phyloP scores from a whole-genome alignment of 768 basidiomycete species.

The Boletus pseudopeckii region DNA sequence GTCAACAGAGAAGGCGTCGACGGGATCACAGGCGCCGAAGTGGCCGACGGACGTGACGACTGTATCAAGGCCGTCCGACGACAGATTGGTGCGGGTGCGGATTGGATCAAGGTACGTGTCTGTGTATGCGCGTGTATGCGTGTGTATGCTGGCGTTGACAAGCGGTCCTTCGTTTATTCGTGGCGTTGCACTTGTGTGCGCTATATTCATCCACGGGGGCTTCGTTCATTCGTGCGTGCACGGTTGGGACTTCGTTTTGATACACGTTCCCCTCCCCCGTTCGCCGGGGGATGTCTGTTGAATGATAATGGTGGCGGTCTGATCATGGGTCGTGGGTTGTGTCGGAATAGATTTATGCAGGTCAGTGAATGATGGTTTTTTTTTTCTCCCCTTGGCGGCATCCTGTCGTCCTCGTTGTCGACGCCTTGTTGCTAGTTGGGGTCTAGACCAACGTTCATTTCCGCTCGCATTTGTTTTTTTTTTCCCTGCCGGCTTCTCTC shows the following conservation, averaged over 20 bases:
- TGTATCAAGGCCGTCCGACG: slow-evolving; percentile 54
- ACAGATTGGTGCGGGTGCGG: slow-evolving; percentile 63
- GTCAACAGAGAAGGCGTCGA: slow-evolving; percentile 51
- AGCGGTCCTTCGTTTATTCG: neutral
- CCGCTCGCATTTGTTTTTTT: slow-evolving; percentile 2
- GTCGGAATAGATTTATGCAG: slow-evolving; percentile 46
- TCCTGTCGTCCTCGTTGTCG: neutral
- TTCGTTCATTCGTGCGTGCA: neutral
- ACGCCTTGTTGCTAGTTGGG: neutral
- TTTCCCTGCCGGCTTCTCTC: neutral
- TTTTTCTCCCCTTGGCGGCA: neutral
- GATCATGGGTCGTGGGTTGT: neutral
- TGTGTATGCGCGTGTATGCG: slow-evolving; percentile 9
- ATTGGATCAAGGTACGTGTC: slow-evolving; percentile 57
- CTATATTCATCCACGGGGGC: neutral
- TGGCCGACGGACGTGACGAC: slow-evolving; percentile 54
- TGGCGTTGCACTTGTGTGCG: neutral
- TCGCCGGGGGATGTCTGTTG: neutral
- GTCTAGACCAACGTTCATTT: slow-evolving; percentile 11
- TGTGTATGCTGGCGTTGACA: neutral
- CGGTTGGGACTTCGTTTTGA: slow-evolving; percentile 8
- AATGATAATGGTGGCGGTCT: neutral
- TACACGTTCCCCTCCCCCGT: slow-evolving; percentile 10
- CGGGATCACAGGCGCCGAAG: slow-evolving; percentile 54
- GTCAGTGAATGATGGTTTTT: slow-evolving; percentile 26